A percentile compares a stretch with the other conserved stretches of the same genome.
Evolutionary conservation across 2,329 filamentous ascomycete genomes (phyloP).

Genomic region (Venturiaceae sp.): DNA sequence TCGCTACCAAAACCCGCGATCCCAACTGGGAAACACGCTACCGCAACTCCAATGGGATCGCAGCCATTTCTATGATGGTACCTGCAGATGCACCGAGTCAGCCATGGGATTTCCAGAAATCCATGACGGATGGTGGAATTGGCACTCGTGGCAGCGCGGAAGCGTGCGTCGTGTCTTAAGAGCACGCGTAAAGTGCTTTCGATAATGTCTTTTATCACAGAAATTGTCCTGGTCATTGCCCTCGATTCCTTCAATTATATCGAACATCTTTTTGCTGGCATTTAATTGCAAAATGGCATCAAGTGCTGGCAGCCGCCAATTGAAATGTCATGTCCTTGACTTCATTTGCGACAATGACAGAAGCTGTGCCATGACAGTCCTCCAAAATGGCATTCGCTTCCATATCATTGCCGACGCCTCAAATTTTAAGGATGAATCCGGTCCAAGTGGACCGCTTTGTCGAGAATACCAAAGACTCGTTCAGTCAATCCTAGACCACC

Average conservation of each 20-base stretch:
- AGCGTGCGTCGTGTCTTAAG: background rate
- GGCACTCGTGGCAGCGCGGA: background rate
- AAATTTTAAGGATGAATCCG: conserved; percentile 13
- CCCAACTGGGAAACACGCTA: background rate
- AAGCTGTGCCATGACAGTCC: conserved; percentile 20
- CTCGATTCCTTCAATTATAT: background rate
- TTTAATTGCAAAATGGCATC: background rate
- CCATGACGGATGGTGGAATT: background rate
- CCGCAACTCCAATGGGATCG: background rate
- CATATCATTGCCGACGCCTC: conserved; percentile 21
- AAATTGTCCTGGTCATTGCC: no score
- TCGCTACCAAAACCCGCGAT: background rate
- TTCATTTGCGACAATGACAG: conserved; percentile 22
- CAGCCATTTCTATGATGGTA: background rate
- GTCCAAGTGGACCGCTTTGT: conserved; percentile 12
- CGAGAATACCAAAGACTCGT: conserved; percentile 16
- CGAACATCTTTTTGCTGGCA: background rate
- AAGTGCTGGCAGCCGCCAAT: background rate
- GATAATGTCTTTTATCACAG: no score
- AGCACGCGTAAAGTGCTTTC: background rate
- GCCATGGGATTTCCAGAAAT: background rate
- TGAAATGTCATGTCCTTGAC: conserved; percentile 18
- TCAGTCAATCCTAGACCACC: background rate
- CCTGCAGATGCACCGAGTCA: background rate
- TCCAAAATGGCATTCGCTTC: conserved; percentile 19